Evolutionary conservation across 805 yeast species (phyloP).

Genomic region (Suhomyces emberorum): DNA sequence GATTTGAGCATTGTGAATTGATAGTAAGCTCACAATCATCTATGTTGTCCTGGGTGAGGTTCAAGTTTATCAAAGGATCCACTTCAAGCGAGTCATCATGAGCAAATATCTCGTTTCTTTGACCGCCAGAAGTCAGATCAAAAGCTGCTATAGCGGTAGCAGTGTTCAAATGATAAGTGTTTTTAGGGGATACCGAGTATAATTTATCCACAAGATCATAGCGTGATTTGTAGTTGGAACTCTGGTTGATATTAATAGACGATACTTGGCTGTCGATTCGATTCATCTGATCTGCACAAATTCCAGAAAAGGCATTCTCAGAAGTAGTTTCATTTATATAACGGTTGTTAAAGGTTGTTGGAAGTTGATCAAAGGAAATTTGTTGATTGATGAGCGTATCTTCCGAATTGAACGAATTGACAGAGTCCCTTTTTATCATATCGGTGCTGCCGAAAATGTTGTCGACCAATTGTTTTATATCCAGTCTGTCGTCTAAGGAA

Average conservation of each 20-base stretch:
- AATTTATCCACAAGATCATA: slow-evolving; percentile 31
- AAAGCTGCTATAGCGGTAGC: slow-evolving; percentile 24
- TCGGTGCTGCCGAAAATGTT: slow-evolving; percentile 7
- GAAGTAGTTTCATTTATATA: background rate
- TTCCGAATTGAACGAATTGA: slow-evolving; percentile 14
- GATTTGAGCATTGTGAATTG: no score
- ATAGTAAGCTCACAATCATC: slow-evolving; percentile 1
- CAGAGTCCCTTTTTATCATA: slow-evolving; percentile 9
- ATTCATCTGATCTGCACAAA: slow-evolving; percentile 1
- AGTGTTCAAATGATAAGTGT: slow-evolving; percentile 33
- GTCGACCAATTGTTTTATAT: slow-evolving; percentile 8
- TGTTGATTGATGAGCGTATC: slow-evolving; percentile 13
- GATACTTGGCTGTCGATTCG: background rate
- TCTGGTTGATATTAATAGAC: background rate
- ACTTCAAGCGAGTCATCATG: slow-evolving; percentile 7
- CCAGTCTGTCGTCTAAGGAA: slow-evolving; percentile 8
- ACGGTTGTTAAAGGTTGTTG: slow-evolving; percentile 11
- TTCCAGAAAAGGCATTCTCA: background rate
- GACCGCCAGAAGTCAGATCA: slow-evolving; percentile 10
- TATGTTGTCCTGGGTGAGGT: slow-evolving; percentile 5
- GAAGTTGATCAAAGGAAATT: slow-evolving; percentile 11
- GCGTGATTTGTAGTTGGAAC: slow-evolving; percentile 16
- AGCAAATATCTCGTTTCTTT: slow-evolving; percentile 1
- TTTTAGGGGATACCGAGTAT: slow-evolving; percentile 40
- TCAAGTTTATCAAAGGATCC: slow-evolving; percentile 7